Conservation (phyloP, 2,329 filamentous ascomycete genomes). For the Onygenales sp. region DNA sequence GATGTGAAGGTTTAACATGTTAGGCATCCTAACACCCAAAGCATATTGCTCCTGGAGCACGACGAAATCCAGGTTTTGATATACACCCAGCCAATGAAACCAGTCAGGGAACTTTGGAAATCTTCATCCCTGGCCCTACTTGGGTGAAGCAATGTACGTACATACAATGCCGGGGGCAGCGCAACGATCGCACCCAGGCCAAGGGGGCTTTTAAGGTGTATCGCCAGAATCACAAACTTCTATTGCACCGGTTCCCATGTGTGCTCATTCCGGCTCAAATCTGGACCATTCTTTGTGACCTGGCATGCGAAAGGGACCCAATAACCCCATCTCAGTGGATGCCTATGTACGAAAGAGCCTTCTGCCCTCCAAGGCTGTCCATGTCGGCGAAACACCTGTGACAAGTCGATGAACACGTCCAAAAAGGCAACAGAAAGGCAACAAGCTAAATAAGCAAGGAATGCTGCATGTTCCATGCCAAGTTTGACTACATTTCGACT, state of each 20-base stretch:
- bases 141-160: too few species aligned
- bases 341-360: background rate
- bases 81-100: background rate
- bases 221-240: background rate
- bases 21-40: background rate
- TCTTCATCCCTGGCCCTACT: too few species aligned
- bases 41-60: background rate
- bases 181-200: too few species aligned
- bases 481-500: background rate
- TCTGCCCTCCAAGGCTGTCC: background rate
- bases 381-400: background rate
- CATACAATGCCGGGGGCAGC: too few species aligned
- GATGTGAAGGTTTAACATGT: background rate
- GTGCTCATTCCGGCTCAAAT: background rate
- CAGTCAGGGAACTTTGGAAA: background rate
- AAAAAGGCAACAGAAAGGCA: slow-evolving; percentile 5
- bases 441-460: background rate
- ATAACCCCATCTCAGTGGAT: background rate
- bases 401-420: background rate
- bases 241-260: background rate
- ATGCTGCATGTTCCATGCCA: background rate
- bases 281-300: background rate
- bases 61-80: background rate
- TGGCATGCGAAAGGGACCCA: background rate
- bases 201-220: background rate